Evolutionary conservation across 805 yeast genomes (phyloP).

Genomic region (Candida namnaoensis): DNA sequence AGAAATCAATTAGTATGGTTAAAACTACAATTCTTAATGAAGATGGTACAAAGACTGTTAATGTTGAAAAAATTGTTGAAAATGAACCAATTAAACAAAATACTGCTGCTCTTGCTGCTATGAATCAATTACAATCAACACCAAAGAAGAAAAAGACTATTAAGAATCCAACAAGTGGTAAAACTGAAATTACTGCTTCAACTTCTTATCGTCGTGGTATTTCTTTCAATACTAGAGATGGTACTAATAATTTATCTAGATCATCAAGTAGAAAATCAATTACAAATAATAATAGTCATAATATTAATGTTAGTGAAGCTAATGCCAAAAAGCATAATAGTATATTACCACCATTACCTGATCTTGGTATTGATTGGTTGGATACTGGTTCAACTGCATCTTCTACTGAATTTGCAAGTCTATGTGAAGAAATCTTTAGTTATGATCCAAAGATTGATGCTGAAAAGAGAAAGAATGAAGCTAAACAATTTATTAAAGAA

Average conservation of each 20-base stretch:
- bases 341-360: slow-evolving; percentile 20
- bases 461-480: too few relatives aligned
- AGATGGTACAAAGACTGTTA: slow-evolving; percentile 16
- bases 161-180: slow-evolving; percentile 13
- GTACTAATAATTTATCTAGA: slow-evolving; percentile 10
- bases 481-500: too few relatives aligned
- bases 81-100: slow-evolving; percentile 3
- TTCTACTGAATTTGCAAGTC: slow-evolving; percentile 18
- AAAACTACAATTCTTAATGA: slow-evolving; percentile 30
- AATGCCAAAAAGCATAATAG: slow-evolving; percentile 14
- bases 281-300: not conserved
- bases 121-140: not conserved
- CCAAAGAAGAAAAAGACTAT: slow-evolving; percentile 13
- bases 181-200: slow-evolving; percentile 20
- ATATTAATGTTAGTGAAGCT: not conserved
- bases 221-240: slow-evolving; percentile 18
- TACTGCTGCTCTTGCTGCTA: too few relatives aligned
- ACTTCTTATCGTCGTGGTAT: slow-evolving; percentile 22
- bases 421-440: slow-evolving; percentile 21
- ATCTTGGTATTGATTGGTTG: slow-evolving; percentile 16
- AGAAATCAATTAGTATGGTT: slow-evolving; percentile 30
- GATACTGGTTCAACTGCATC: slow-evolving; percentile 10
- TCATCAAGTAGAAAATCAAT: slow-evolving; percentile 16
- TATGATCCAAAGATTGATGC: slow-evolving; percentile 1
- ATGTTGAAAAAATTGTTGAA: slow-evolving; percentile 17